Base-by-base conservation (phyloP, 352 stramenopile species). In the Globisporangium uncinulatum region DNA sequence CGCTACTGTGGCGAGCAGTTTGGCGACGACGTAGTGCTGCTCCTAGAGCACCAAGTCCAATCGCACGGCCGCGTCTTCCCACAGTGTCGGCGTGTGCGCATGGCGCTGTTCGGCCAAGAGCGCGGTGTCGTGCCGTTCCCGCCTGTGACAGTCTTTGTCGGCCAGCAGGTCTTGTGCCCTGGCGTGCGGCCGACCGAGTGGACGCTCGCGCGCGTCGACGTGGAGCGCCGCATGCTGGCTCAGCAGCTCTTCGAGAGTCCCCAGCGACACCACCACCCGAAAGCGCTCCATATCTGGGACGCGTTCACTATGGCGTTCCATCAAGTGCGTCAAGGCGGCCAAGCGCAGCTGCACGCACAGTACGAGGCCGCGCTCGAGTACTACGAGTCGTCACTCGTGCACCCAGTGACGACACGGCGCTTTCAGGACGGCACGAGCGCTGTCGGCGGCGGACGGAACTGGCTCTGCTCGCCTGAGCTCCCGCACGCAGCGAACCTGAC, bases 1-100 rank as follows among this genome's bases (percentile, higher is more conserved):
- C 9, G 36, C 13, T 55, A 44, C 10, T 85, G 76, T 45, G 37
- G 42, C 44, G 54, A 63, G 20, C 31, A 44, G 14, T 88, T 83
- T 31, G 31, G 61, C 6, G 67, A 77, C 14, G 65, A 77, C 14
- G 65, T 81, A 29, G 62, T 69, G 6, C 63, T 63, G 13, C 63
- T 87, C 51, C 63, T 80, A 44, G 75, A 88, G 55, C 81, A 91
- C 61, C 81, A 91, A 50, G 43, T 83, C 41, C 57, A 68, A 6
- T 56, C 63, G 4, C 81, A 91, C 55, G 79, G 74, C 36, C 61
- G 47, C 7, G 44, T 89, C 24, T 61, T 70, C 39, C 61, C 75
- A 14, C 51, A 67, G 13, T 83, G 76, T 39, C 46, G 49, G 3
- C 70, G 71, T 36, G 52, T 81, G n/a, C 60, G 69, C 36, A 57